A percentile compares a stretch with the other conserved stretches of the same genome.
Evolutionary conservation across 2,329 filamentous ascomycete species (phyloP).

Genomic region (Cladosporium sp.): DNA sequence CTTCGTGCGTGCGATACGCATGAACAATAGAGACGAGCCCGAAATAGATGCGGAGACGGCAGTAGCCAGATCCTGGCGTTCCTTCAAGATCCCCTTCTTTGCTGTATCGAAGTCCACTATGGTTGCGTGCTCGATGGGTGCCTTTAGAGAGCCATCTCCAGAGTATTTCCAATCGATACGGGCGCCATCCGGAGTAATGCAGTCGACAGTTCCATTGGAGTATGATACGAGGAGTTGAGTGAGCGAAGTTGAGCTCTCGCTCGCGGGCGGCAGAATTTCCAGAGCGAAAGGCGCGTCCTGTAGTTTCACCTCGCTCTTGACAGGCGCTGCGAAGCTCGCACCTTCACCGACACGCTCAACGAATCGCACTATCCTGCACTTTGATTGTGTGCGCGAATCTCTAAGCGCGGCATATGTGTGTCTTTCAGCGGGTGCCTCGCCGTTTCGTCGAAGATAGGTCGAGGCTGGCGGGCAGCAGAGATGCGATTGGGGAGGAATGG

Average conservation of each 20-base stretch:
- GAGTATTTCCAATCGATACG: conserved; percentile 11
- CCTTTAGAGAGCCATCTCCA: not conserved
- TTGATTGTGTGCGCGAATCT: conserved; percentile 42
- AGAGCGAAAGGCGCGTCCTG: conserved; percentile 7
- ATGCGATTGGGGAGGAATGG: conserved; percentile 55
- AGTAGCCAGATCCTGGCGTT: conserved; percentile 35
- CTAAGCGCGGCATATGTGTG: conserved; percentile 54
- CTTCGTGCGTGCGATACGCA: conserved; percentile 6
- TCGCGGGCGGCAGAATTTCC: not conserved
- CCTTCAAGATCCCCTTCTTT: conserved; percentile 40
- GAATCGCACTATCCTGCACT: conserved; percentile 52
- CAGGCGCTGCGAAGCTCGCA: conserved; percentile 25
- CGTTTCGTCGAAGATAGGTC: conserved; percentile 48
- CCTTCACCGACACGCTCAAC: conserved; percentile 42
- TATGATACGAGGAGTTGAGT: conserved; percentile 26
- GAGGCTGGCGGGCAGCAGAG: conserved; percentile 57
- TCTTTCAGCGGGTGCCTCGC: conserved; percentile 43
- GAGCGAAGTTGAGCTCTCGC: not conserved
- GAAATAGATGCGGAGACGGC: conserved; percentile 7
- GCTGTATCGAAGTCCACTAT: conserved; percentile 34
- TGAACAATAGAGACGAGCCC: conserved; percentile 19
- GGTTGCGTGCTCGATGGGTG: conserved; percentile 13
- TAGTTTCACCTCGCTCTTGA: conserved; percentile 24
- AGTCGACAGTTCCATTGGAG: conserved; percentile 27
- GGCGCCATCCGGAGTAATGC: conserved; percentile 19